Evolutionary conservation across 306 rosid genomes (phyloP).

Genomic region (Fagus sylvatica): DNA sequence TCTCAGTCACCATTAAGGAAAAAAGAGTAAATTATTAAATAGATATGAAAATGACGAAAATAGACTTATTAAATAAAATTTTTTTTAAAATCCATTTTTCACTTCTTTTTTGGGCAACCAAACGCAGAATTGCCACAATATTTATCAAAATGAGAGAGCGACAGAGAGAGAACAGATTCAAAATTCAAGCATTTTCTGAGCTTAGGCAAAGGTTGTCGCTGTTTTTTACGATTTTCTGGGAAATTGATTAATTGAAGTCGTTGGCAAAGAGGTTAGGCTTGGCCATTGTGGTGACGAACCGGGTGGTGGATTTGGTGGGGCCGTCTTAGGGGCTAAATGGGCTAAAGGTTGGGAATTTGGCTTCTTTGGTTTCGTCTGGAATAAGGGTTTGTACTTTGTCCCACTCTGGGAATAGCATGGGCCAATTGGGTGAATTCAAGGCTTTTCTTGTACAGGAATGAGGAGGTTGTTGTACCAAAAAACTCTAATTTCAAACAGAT

Average conservation of each 20-base stretch:
- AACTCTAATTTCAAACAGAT: neutral
- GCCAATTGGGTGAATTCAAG: slow-evolving; percentile 86
- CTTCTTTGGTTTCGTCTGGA: slow-evolving; percentile 50
- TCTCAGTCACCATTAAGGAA: too few species aligned
- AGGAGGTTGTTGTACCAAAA: slow-evolving; percentile 33
- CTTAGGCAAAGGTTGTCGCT: slow-evolving; percentile 63
- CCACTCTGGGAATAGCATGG: slow-evolving; percentile 85
- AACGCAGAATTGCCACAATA: too few species aligned
- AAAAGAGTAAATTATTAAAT: too few species aligned
- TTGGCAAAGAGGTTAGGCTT: slow-evolving; percentile 56
- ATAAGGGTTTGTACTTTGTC: slow-evolving; percentile 75
- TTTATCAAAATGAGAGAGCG: too few species aligned
- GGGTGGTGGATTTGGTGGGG: slow-evolving; percentile 72
- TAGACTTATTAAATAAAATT: too few species aligned
- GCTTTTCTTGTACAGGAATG: slow-evolving; percentile 60
- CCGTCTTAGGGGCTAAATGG: slow-evolving; percentile 39
- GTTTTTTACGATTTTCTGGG: slow-evolving; percentile 71
- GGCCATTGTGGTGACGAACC: slow-evolving; percentile 79
- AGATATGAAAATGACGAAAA: too few species aligned
- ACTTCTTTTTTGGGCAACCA: too few species aligned
- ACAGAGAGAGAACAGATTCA: too few species aligned
- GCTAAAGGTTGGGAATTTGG: slow-evolving; percentile 62
- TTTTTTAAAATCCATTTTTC: too few species aligned
- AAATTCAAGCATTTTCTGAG: slow-evolving; percentile 17
- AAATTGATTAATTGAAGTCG: slow-evolving; percentile 31